phyloP scores from a whole-genome alignment of 306 rosid genomes.

The Prosopis cineraria region DNA sequence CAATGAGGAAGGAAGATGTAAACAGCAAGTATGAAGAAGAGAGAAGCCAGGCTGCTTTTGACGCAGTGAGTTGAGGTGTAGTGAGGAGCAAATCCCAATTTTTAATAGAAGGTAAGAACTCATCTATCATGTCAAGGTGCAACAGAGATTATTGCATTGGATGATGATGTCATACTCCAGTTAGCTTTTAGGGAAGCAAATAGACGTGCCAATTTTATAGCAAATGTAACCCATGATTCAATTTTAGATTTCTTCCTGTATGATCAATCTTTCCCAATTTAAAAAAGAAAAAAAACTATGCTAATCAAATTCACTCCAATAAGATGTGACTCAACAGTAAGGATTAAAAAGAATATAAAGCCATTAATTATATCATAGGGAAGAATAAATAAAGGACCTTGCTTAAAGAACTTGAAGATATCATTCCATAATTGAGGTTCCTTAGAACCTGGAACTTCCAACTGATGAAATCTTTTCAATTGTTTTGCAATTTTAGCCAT shows the following conservation, averaged over 20 bases:
- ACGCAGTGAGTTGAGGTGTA: no score
- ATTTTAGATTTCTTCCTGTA: neutral
- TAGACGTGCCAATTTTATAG: no score
- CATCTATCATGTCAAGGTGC: no score
- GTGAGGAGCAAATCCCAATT: no score
- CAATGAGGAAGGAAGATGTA: no score
- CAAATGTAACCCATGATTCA: no score
- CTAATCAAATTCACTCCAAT: conserved; percentile 7
- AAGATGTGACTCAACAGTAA: neutral
- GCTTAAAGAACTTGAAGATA: conserved; percentile 67
- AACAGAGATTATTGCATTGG: no score
- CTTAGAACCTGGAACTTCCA: conserved; percentile 83
- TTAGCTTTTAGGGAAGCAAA: no score
- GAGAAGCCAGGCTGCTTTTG: no score
- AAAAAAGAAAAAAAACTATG: neutral
- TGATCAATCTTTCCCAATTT: neutral
- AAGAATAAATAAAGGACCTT: conserved; percentile 56
- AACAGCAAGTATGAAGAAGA: no score
- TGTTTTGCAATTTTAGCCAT: conserved; percentile 81
- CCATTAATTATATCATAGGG: neutral
- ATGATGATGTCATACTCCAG: no score
- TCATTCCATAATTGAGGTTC: conserved; percentile 96
- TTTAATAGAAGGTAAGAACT: no score
- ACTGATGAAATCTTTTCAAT: conserved; percentile 66
- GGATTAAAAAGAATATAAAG: conserved; percentile 13